These are phyloP conservation scores for Fonsecaea monophora DNA, from an alignment of 2,329 filamentous ascomycete genomes.

Conservation along the genomic window DNA sequence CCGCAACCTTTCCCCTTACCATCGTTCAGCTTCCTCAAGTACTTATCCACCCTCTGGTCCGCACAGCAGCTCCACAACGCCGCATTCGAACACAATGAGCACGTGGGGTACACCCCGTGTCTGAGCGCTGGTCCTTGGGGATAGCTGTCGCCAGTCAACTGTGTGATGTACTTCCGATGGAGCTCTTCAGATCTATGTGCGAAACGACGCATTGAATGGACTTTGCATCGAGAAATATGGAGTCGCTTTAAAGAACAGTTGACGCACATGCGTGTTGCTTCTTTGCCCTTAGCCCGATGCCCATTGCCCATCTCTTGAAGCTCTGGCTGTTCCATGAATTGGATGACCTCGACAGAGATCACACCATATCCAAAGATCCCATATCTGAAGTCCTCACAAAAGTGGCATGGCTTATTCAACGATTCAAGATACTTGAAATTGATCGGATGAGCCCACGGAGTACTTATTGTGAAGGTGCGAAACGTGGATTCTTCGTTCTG, in stretches of 20 bases:
- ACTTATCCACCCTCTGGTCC: constrained; percentile 28
- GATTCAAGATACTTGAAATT: constrained; percentile 33
- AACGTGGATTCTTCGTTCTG: constrained; percentile 1
- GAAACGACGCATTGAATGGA: constrained; percentile 19
- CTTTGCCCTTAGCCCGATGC: constrained; percentile 24
- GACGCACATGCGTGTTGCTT: constrained; percentile 39
- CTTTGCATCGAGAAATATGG: constrained; percentile 35
- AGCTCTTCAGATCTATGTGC: not conserved
- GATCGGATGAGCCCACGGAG: constrained; percentile 40
- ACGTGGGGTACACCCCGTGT: constrained; percentile 24
- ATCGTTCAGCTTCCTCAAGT: constrained; percentile 9
- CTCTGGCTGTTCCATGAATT: constrained; percentile 11
- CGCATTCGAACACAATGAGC: constrained; percentile 33
- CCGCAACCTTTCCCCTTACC: constrained; percentile 35
- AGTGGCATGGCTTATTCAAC: constrained; percentile 32
- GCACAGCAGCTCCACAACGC: constrained; percentile 36
- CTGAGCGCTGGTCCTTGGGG: constrained; percentile 11
- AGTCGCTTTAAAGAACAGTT: constrained; percentile 35
- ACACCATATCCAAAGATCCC: constrained; percentile 37
- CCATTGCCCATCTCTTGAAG: constrained; percentile 35
- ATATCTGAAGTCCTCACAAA: constrained; percentile 38
- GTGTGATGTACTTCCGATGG: constrained; percentile 17
- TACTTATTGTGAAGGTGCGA: constrained; percentile 24
- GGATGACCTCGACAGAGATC: constrained; percentile 28
- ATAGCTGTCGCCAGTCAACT: constrained; percentile 15